These are phyloP conservation scores for Penicillium sp. DNA, from an alignment of 2,329 filamentous ascomycete species.

Conservation along the genomic window DNA sequence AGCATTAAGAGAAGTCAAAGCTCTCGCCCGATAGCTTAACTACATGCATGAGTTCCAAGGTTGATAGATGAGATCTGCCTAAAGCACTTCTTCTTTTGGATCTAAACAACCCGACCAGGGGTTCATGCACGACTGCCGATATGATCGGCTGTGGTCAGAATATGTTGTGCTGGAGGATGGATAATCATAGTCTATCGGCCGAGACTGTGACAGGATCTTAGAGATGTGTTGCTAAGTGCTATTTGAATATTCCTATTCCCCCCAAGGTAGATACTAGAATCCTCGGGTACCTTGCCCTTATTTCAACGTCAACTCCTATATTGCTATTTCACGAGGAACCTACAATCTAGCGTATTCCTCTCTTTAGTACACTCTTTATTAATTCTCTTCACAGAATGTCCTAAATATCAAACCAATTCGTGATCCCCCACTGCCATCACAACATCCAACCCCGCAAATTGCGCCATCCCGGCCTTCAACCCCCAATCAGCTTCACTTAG, in stretches of 20 bases:
- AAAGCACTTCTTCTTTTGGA: not conserved
- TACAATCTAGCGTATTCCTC: too few species aligned
- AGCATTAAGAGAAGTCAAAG: not conserved
- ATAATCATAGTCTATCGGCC: not conserved
- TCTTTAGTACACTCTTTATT: too few species aligned
- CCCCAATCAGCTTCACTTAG: constrained; percentile 10
- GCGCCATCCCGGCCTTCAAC: constrained; percentile 22
- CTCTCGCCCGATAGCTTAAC: not conserved
- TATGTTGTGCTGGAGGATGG: not conserved
- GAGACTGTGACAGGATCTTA: not conserved
- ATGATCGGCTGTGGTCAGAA: not conserved
- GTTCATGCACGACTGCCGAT: not conserved
- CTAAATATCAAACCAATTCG: constrained; percentile 1
- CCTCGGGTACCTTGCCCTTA: not conserved
- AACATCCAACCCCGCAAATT: constrained; percentile 24
- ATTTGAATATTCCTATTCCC: too few species aligned
- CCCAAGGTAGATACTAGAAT: not conserved
- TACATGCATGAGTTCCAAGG: not conserved
- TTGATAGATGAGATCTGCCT: not conserved
- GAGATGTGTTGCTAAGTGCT: too few species aligned
- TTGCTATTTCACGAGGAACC: not conserved
- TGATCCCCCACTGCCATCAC: constrained; percentile 15
- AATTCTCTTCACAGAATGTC: not conserved
- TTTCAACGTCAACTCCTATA: not conserved
- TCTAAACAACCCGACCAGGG: not conserved